These are phyloP conservation scores for Pseudogymnoascus sp. DNA, from an alignment of 2,329 filamentous ascomycete species.

Conservation along the genomic window DNA sequence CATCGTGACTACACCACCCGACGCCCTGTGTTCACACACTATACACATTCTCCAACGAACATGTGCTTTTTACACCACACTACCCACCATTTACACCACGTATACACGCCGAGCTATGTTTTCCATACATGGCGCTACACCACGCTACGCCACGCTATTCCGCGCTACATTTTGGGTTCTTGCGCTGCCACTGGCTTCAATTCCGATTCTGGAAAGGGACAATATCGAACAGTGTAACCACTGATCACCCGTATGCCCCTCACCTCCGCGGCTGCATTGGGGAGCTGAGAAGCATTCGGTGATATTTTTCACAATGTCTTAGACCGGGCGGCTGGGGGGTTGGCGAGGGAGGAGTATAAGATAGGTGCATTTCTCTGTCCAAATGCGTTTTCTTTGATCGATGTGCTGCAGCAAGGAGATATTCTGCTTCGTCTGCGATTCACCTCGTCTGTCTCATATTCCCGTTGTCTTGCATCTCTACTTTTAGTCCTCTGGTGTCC, in stretches of 20 bases:
- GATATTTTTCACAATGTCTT: neutral
- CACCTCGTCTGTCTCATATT: neutral
- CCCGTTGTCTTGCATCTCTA: neutral
- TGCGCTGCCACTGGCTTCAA: neutral
- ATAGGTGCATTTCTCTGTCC: neutral
- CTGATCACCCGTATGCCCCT: neutral
- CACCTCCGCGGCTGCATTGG: neutral
- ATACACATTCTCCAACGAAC: neutral
- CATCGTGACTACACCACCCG: conserved; percentile 5
- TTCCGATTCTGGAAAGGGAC: neutral
- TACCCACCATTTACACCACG: neutral
- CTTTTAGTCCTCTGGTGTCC: neutral
- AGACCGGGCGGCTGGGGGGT: neutral
- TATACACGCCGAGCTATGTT: neutral
- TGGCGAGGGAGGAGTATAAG: neutral
- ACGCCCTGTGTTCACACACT: neutral
- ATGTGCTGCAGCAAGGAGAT: neutral
- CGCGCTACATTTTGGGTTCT: neutral
- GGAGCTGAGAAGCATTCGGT: neutral
- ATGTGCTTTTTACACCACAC: neutral
- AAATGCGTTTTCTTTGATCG: neutral
- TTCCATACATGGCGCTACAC: neutral
- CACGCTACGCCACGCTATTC: neutral
- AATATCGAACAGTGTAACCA: neutral
- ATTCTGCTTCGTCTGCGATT: neutral